Evolutionary conservation across 2,329 filamentous ascomycete genomes (phyloP).

Genomic region (Claviceps digitariae): DNA sequence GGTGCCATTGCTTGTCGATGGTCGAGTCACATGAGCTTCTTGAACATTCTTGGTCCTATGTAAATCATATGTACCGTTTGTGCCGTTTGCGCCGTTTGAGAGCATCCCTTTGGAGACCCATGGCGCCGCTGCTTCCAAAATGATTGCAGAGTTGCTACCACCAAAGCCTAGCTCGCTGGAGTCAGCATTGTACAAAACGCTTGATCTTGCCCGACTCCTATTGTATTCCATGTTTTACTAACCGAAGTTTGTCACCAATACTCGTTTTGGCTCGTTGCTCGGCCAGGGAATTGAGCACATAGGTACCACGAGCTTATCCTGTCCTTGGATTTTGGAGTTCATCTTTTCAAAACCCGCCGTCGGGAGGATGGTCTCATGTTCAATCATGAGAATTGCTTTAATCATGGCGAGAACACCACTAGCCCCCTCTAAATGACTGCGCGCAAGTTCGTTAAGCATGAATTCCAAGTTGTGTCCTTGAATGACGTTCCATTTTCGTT

Average conservation of each 20-base stretch:
- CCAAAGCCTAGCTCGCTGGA: constrained; percentile 7
- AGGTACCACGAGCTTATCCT: constrained; percentile 6
- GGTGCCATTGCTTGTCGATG: background rate
- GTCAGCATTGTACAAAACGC: background rate
- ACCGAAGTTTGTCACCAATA: constrained; percentile 15
- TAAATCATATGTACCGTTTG: background rate
- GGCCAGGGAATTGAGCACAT: constrained; percentile 11
- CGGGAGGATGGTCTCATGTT: constrained; percentile 13
- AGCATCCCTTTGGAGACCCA: background rate
- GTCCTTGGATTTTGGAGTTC: constrained; percentile 7
- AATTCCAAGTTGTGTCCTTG: background rate
- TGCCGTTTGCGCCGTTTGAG: background rate
- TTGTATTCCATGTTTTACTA: background rate
- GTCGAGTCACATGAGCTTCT: background rate
- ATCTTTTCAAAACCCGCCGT: constrained; percentile 14
- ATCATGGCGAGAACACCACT: constrained; percentile 14
- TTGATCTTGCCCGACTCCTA: background rate
- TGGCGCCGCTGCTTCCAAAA: constrained; percentile 4
- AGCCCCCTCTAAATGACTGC: constrained; percentile 12
- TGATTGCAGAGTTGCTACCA: constrained; percentile 12
- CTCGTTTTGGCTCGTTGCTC: constrained; percentile 6
- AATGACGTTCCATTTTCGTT: background rate
- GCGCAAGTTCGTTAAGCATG: background rate
- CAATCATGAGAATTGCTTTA: constrained; percentile 15
- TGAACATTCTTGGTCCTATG: background rate